Conservation (phyloP, 352 stramenopile genomes). For the Pythium inflatum region DNA sequence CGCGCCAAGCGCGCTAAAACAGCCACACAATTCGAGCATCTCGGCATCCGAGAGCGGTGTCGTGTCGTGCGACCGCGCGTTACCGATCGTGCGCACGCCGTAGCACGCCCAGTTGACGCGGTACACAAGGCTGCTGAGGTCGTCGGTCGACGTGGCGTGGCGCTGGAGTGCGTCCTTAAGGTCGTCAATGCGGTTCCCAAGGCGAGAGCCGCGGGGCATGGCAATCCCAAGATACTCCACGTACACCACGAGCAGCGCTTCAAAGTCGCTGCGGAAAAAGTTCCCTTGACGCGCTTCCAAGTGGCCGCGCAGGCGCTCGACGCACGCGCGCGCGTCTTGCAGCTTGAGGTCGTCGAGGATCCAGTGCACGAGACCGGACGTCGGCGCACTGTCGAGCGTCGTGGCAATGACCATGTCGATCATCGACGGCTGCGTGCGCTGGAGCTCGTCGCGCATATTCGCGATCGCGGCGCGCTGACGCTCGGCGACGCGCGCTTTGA, state of each 20-base stretch:
- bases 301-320: constrained; percentile 11
- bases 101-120: constrained; percentile 17
- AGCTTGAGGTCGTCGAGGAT: constrained; percentile 5
- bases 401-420: constrained; percentile 7
- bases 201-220: background rate
- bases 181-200: constrained; percentile 17
- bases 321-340: background rate
- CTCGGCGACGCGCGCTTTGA: constrained; percentile 6
- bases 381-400: constrained; percentile 15
- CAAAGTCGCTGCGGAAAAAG: constrained; percentile 23
- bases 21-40: constrained; percentile 17
- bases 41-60: constrained; percentile 11
- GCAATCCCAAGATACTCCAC: constrained; percentile 25
- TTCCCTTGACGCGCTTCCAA: constrained; percentile 14
- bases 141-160: constrained; percentile 1
- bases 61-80: constrained; percentile 16
- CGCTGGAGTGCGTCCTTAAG: constrained; percentile 13
- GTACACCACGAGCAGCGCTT: constrained; percentile 16
- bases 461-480: constrained; percentile 3
- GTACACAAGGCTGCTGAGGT: constrained; percentile 6
- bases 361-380: constrained; percentile 1
- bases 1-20: constrained; percentile 8
- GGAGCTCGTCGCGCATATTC: constrained; percentile 8
- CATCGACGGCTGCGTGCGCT: constrained; percentile 8
- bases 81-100: constrained; percentile 22